Evolutionary conservation across 202 grass and related monocot genomes (phyloP), one percentile per base, ranked within the genome.

Genomic region (Carex sylvatica): DNA sequence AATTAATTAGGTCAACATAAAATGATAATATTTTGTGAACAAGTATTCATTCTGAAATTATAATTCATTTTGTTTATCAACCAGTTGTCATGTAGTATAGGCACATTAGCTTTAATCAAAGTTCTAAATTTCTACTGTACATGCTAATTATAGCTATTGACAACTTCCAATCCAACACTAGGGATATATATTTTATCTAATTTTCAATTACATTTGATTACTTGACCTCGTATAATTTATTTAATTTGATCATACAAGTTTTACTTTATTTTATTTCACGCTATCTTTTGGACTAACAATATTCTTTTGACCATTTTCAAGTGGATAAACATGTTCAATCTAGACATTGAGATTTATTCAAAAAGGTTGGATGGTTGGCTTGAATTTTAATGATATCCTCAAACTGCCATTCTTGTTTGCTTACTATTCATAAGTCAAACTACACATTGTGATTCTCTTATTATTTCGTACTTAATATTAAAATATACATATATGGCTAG

Each of bases 1-100:
- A 52, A 35, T 35, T 31, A 2, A 6, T 26, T 74, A 7, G 46
- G 2, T 74, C 67, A 74, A 74, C 70, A 74, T 74, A 74, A 74
- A 74, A 74, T 74, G 13, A 55, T 75, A 26, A 75, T 26, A 11
- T 75, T 55, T 75, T 75, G 22, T 54, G 30, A 75, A 18, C 47
- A 75, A 3, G 2, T 23, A 55, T 31, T 75, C 26, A 75, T 33
- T 55, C 5, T 55, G 53, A 24, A 33, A 31, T 31, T 55, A 35
- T n/a, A 22, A 20, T 44, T 33, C 26, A 36, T 10, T 66, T 66
- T 66, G 30, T 33, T 10, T 10, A 36, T 10, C 15, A 44, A 6
- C 16, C 11, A 35, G 13, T 72, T 49, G 9, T 40, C 49, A 0
- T 72, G 36, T 22, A 49, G 4, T 46, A 72, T 46, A 72, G 42